Base-by-base conservation (phyloP, 2,329 filamentous ascomycete genomes). In the Allantophomopsis lycopodina region DNA sequence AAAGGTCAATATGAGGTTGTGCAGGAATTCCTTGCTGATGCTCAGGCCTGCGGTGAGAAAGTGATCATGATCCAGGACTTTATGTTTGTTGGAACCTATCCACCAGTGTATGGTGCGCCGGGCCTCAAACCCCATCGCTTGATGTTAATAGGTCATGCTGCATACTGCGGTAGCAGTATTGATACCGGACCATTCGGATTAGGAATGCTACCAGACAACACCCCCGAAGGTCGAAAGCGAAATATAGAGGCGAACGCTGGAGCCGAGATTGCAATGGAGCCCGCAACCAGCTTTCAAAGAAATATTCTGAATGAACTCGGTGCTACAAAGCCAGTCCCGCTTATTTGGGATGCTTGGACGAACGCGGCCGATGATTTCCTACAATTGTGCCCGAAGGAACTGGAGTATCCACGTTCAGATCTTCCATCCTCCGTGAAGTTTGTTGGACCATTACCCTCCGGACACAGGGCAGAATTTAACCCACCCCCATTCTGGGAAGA, bases 401-500 rank as follows among this genome's bases (percentile, higher is more conserved):
- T 59, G 7, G 60, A 63, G 41, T 61, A 57, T 38, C 51, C 50
- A 1, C 46, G 59, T 2, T 52, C 45, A 23, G 60, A 62, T 42
- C 43, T 63, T 3, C 58, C 60, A 7, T 41, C 55, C 0, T 56
- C 57, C 12, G 50, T 71, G 18, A 56, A 58, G 6, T 71, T 63
- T 40, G 56, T 60, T 16, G 69, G 69, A 2, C 60, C 55, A 4
- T 42, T 65, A 4, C 57, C 60, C 0, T 54, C 53, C n/a, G 55
- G 55, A 32, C 42, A 48, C 2, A 10, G 57, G 39, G 49, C 55
- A 28, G 36, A 48, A 0, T 41, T 42, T 32, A 48, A 50, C 31
- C 55, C 57, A 23, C 57, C 54, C 31, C 68, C 69, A 0, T 20
- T 47, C 6, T 73, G 65, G 62, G 73, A 65, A 65, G 38, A 54